Conservation (phyloP, 306 rosid genomes). For the Dalbergia cultrata region DNA sequence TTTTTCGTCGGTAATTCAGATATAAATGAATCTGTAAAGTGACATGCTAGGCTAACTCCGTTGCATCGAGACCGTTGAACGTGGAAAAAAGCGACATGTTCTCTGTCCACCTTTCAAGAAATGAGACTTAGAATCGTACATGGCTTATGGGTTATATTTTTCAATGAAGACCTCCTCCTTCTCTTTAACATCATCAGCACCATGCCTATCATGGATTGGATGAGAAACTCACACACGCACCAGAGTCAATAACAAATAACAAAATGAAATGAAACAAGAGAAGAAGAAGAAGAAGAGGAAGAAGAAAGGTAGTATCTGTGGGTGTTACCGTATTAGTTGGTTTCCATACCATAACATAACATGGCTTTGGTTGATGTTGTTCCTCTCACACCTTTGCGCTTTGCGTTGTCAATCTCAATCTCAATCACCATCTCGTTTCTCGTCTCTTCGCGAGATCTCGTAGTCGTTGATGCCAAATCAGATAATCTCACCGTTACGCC, state of each 20-base stretch:
- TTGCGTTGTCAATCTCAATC: conserved; percentile 31
- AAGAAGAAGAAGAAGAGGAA: not conserved
- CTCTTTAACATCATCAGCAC: too few species aligned
- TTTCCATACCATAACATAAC: not conserved
- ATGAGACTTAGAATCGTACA: not conserved
- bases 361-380: conserved; percentile 84
- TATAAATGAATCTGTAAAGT: not conserved
- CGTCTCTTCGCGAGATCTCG: conserved; percentile 54
- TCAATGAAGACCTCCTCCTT: not conserved
- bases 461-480: conserved; percentile 54
- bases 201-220: not conserved
- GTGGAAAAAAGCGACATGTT: conserved; percentile 36
- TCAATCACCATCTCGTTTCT: conserved; percentile 52
- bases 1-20: too few species aligned
- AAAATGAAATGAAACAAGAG: not conserved
- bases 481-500: conserved; percentile 54
- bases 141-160: not conserved
- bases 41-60: not conserved
- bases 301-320: not conserved
- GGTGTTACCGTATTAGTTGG: not conserved
- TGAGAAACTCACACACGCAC: not conserved
- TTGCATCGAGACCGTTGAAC: conserved; percentile 60
- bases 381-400: conserved; percentile 44
- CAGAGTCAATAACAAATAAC: not conserved
- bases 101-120: not conserved